These are phyloP conservation scores for Phialemonium atrogriseum DNA, from an alignment of 2,329 filamentous ascomycete genomes.

Conservation along the genomic window DNA sequence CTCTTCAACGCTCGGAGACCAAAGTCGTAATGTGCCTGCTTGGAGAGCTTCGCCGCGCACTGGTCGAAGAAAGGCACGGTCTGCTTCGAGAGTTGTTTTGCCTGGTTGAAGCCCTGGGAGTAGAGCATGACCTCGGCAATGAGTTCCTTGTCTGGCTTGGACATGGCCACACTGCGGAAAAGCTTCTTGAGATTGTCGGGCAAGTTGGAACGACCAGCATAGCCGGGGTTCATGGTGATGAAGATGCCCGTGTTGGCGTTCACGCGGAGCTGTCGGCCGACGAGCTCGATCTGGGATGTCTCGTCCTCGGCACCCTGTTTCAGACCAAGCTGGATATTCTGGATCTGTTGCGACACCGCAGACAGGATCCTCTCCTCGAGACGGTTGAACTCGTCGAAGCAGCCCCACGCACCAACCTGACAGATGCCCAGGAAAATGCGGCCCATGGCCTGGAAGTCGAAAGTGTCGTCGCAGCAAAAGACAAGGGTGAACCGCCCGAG, in stretches of 20 bases:
- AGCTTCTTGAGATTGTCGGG: slow-evolving; percentile 99
- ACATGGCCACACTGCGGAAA: slow-evolving; percentile 99
- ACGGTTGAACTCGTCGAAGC: slow-evolving; percentile 99
- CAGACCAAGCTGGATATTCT: slow-evolving; percentile 96
- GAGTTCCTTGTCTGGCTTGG: slow-evolving; percentile 97
- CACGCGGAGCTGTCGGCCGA: slow-evolving; percentile 82
- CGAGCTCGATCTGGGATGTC: slow-evolving; percentile 85
- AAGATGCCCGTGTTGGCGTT: slow-evolving; percentile 96
- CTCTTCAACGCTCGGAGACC: slow-evolving; percentile 96
- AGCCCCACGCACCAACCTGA: slow-evolving; percentile 98
- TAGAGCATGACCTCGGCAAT: slow-evolving; percentile 99
- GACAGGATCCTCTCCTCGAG: slow-evolving; percentile 96
- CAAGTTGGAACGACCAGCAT: slow-evolving; percentile 94
- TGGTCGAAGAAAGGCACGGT: slow-evolving; percentile 98
- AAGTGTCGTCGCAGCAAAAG: slow-evolving; percentile 99
- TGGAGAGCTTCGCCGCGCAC: slow-evolving; percentile 72
- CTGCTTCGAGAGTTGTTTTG: slow-evolving; percentile 87
- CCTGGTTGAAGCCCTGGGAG: slow-evolving; percentile 97
- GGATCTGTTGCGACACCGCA: slow-evolving; percentile 96
- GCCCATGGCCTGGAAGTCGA: slow-evolving; percentile 99
- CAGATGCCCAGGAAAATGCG: slow-evolving; percentile 99
- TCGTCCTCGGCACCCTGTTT: slow-evolving; percentile 76
- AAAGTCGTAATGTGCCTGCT: slow-evolving; percentile 98
- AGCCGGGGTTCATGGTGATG: slow-evolving; percentile 99
- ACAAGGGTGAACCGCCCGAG: slow-evolving; percentile 96